A percentile compares a stretch with the other conserved stretches of the same genome.
These are phyloP conservation scores for Aegilops speltoides DNA, from an alignment of 176 grass and related monocot species.

Conservation along the genomic window DNA sequence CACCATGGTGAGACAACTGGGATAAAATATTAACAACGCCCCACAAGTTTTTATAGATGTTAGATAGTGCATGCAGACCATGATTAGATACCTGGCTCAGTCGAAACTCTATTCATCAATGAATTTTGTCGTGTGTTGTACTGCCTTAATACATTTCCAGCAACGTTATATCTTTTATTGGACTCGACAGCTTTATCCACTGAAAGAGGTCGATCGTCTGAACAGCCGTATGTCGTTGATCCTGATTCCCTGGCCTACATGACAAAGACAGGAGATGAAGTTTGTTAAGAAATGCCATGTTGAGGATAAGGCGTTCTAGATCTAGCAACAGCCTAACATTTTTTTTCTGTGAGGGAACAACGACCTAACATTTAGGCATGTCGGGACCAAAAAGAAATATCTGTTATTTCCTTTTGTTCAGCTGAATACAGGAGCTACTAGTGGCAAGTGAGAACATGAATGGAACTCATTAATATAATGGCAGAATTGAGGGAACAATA, in stretches of 20 bases:
- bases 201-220: slow-evolving; percentile 34
- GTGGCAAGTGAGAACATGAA: not conserved
- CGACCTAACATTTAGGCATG: not conserved
- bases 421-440: not conserved
- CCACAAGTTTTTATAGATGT: not conserved
- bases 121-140: slow-evolving; percentile 30
- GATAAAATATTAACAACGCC: slow-evolving; percentile 18
- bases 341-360: not conserved
- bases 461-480: not conserved
- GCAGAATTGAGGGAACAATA: slow-evolving; percentile 21
- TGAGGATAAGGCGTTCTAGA: slow-evolving; percentile 1
- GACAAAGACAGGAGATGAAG: slow-evolving; percentile 13
- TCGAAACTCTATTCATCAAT: slow-evolving; percentile 25
- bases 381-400: not conserved
- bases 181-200: slow-evolving; percentile 56
- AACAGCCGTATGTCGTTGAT: slow-evolving; percentile 45
- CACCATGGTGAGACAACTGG: slow-evolving; percentile 17
- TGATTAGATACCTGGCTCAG: slow-evolving; percentile 46
- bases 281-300: slow-evolving; percentile 10
- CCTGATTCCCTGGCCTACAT: slow-evolving; percentile 66
- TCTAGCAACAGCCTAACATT: slow-evolving; percentile 4
- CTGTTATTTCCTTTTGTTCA: not conserved
- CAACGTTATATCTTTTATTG: slow-evolving; percentile 45
- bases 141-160: slow-evolving; percentile 37
- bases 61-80: slow-evolving; percentile 17